Conservation (phyloP, 2,329 filamentous ascomycete species). For the Aureobasidium pullulans region DNA sequence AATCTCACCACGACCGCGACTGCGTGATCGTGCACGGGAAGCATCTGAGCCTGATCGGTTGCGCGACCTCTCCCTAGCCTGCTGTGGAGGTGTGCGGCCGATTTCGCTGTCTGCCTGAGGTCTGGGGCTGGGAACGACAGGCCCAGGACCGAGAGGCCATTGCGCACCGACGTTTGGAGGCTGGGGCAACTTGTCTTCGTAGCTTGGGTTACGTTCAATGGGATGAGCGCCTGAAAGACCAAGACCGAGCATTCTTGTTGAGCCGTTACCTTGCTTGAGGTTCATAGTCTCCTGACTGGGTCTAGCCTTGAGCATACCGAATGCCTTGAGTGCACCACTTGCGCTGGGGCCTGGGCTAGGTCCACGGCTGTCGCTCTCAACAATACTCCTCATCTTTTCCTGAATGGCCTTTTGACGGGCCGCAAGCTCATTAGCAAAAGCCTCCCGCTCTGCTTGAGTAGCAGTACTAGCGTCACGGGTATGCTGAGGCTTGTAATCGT, state of each 20-base stretch:
- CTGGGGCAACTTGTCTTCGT: neutral
- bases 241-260: constrained; percentile 50
- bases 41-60: constrained; percentile 50
- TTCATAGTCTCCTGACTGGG: constrained; percentile 61
- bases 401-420: constrained; percentile 63
- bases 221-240: constrained; percentile 11
- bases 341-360: constrained; percentile 30
- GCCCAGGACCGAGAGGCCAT: constrained; percentile 10
- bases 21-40: constrained; percentile 47
- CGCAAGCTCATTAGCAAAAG: constrained; percentile 67
- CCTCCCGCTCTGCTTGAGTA: constrained; percentile 53
- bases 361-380: constrained; percentile 49
- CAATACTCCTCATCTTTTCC: constrained; percentile 63
- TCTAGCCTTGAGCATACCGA: constrained; percentile 59
- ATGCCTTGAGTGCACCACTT: constrained; percentile 43
- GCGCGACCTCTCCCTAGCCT: constrained; percentile 26
- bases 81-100: constrained; percentile 6
- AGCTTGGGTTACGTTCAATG: neutral
- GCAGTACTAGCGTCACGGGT: constrained; percentile 43
- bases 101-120: constrained; percentile 29
- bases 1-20: constrained; percentile 48
- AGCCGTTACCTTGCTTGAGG: neutral
- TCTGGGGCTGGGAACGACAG: neutral
- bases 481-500: constrained; percentile 41
- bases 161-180: neutral